A percentile compares a stretch with the other conserved stretches of the same genome.
Conservation (phyloP, 75 land plant species). For the Cupressus sempervirens region DNA sequence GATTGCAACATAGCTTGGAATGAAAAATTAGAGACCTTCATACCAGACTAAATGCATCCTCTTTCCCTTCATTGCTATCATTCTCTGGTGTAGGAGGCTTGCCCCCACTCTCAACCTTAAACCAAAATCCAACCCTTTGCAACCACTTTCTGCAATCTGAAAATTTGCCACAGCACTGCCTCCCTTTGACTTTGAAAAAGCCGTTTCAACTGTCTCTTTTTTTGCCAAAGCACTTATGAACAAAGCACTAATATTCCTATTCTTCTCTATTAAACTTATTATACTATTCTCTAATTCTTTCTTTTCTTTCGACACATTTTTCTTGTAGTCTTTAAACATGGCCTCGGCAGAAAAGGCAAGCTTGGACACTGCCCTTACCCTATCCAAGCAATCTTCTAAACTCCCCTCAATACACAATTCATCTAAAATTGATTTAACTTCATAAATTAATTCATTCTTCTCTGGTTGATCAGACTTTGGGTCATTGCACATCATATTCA, state of each 20-base stretch:
- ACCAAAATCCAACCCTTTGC: slow-evolving; percentile 58
- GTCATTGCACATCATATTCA: slow-evolving; percentile 3
- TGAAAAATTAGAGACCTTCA: slow-evolving; percentile 3
- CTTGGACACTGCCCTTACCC: neutral
- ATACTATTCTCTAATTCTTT: slow-evolving; percentile 50
- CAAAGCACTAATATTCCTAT: slow-evolving; percentile 37
- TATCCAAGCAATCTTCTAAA: neutral
- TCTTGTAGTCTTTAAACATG: slow-evolving; percentile 20
- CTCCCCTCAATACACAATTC: neutral
- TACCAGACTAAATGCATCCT: slow-evolving; percentile 51
- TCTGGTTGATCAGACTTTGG: neutral
- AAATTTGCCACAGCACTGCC: slow-evolving; percentile 26
- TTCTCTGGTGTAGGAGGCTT: neutral
- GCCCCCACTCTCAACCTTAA: slow-evolving; percentile 27
- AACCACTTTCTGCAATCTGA: slow-evolving; percentile 51
- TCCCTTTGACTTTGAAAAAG: slow-evolving; percentile 27
- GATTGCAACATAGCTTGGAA: neutral
- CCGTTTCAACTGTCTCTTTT: slow-evolving; percentile 48
- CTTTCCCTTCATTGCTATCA: slow-evolving; percentile 32
- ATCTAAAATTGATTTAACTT: neutral
- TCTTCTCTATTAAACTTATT: slow-evolving; percentile 55
- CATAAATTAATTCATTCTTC: neutral
- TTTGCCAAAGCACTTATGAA: slow-evolving; percentile 40
- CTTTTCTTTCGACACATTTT: slow-evolving; percentile 33
- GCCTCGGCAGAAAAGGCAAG: slow-evolving; percentile 19